Conservation (phyloP, 2,329 filamentous ascomycete species). For the Tolypocladium capitatum region DNA sequence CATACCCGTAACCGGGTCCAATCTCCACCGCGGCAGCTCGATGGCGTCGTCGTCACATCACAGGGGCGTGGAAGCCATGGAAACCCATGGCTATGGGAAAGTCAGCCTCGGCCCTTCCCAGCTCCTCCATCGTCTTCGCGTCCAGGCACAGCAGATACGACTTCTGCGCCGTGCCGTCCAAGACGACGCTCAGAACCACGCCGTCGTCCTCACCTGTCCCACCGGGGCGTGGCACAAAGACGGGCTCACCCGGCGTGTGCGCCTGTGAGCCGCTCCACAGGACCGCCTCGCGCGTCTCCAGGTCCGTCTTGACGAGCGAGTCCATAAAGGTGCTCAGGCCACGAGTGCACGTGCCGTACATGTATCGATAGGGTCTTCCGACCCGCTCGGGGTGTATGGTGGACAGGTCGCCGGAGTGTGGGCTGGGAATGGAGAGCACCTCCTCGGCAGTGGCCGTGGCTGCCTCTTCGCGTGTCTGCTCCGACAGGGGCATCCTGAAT, state of each 20-base stretch:
- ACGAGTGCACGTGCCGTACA: constrained; percentile 43
- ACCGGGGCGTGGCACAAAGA: constrained; percentile 43
- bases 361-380: constrained; percentile 42
- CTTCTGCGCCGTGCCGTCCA: constrained; percentile 43
- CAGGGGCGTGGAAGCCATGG: constrained; percentile 40
- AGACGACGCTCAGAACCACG: constrained; percentile 46
- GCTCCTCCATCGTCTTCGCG: constrained; percentile 47
- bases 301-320: constrained; percentile 52
- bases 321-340: constrained; percentile 49
- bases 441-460: constrained; percentile 15
- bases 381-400: constrained; percentile 47
- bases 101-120: constrained; percentile 48
- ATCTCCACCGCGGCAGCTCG: neutral
- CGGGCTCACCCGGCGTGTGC: constrained; percentile 56
- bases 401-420: constrained; percentile 49
- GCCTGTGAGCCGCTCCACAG: constrained; percentile 44
- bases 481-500: constrained; percentile 20
- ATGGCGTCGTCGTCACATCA: neutral
- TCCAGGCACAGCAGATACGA: constrained; percentile 56
- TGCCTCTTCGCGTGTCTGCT: constrained; percentile 3
- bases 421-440: constrained; percentile 33
- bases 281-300: constrained; percentile 33
- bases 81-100: constrained; percentile 51
- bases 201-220: constrained; percentile 47
- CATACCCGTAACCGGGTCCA: neutral